These are phyloP conservation scores for Teunomyces funiuensis DNA, from an alignment of 805 yeast genomes.

Conservation along the genomic window DNA sequence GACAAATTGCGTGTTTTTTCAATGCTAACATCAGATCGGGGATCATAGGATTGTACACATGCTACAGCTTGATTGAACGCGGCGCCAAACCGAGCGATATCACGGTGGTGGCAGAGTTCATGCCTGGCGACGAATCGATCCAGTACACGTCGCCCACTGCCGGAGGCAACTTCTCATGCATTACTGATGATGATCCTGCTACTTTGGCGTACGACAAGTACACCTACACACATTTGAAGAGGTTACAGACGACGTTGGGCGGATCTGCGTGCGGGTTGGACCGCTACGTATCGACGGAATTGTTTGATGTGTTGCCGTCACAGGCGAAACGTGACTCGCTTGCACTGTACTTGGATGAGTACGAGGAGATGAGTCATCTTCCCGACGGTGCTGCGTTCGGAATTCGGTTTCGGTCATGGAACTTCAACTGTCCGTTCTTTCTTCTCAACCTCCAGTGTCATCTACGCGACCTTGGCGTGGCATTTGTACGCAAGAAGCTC, in stretches of 20 bases:
- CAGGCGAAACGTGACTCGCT: conserved; percentile 47
- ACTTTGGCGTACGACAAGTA: conserved; percentile 51
- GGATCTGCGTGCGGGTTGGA: conserved; percentile 56
- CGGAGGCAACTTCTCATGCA: conserved; percentile 41
- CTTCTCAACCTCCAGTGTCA: conserved; percentile 46
- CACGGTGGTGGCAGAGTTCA: conserved; percentile 59
- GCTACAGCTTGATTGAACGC: conserved; percentile 46
- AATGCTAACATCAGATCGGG: conserved; percentile 46
- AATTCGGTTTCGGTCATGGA: conserved; percentile 58
- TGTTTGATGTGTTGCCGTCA: conserved; percentile 53
- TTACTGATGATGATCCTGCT: conserved; percentile 53
- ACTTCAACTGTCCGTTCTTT: conserved; percentile 70
- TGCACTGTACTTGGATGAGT: conserved; percentile 49
- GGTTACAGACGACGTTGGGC: conserved; percentile 48
- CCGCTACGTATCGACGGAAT: conserved; percentile 54
- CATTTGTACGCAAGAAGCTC: conserved; percentile 46
- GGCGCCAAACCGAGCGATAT: conserved; percentile 43
- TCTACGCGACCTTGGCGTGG: conserved; percentile 50
- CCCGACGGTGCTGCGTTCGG: conserved; percentile 60
- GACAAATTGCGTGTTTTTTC: too few relatives aligned
- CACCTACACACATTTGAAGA: conserved; percentile 51
- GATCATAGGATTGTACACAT: conserved; percentile 65
- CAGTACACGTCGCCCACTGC: conserved; percentile 84
- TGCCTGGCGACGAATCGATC: conserved; percentile 78
- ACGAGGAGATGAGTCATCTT: conserved; percentile 37